Base-by-base conservation (phyloP, 2,329 filamentous ascomycete genomes). In the Trichoderma aggressivum region DNA sequence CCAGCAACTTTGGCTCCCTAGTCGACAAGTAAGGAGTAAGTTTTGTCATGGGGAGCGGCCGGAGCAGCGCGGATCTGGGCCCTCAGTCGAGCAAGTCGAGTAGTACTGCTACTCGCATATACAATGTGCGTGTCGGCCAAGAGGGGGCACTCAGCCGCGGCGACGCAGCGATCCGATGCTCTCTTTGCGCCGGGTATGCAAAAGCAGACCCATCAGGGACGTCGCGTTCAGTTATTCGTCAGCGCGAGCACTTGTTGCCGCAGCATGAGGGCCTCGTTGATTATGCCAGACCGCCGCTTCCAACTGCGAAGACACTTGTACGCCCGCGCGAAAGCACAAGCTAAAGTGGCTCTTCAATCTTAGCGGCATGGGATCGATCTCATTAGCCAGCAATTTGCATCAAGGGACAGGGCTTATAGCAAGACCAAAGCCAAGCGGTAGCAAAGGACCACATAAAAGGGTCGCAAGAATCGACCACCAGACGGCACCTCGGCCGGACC, bases 401-500 rank as follows among this genome's bases (percentile, higher is more conserved):
- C 34, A 58, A 30, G 43, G 28, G 58, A 69, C 63, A 71, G 65
- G 70, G 64, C 50, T 58, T 62, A 43, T 67, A 68, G 60, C 55
- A 61, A 65, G 60, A 18, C 43, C 50, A 67, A 67, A 32, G 50
- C 36, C n/a, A 43, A 56, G 24, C 55, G 56, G 58, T 53, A 11
- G 50, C 55, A 59, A 7, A 36, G 60, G 32, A 32, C 30, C 32
- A 64, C 60, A 34, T 24, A 50, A 32, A 58, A 32, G 32, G 43
- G 21, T 7, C 67, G 18, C 47, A 64, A 34, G 56, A 70, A 47
- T 36, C 53, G 30, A 64, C 36, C 32, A 24, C 70, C 62, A 72
- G 39, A 58, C 65, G 78, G 74, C 78, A 81, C 81, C 80, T 82
- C 81, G 81, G 80, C 80, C 82, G 79, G 80, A 78, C 80, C 77